phyloP scores from a whole-genome alignment of 768 basidiomycete genomes.

The Artomyces pyxidatus region DNA sequence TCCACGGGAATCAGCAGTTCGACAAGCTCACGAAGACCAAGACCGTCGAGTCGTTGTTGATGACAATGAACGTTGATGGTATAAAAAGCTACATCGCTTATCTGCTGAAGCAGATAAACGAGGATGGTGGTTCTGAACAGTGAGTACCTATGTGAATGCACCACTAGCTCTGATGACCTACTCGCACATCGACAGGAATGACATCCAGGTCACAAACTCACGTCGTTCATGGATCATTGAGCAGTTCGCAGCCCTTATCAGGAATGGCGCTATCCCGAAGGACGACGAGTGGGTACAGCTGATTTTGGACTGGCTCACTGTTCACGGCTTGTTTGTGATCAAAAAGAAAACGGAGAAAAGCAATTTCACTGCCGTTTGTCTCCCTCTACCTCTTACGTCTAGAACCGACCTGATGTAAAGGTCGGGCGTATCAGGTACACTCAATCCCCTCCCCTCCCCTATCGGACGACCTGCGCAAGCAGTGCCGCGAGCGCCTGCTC shows the following conservation, averaged over 20 bases:
- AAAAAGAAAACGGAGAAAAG: conserved; percentile 69
- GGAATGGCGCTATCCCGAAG: conserved; percentile 74
- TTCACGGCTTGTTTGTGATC: conserved; percentile 75
- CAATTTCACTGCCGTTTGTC: conserved; percentile 48
- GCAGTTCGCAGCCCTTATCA: conserved; percentile 71
- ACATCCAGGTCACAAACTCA: conserved; percentile 40
- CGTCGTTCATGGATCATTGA: conserved; percentile 80
- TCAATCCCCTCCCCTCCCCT: conserved; percentile 56
- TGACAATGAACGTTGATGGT: conserved; percentile 63
- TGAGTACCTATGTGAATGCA: conserved; percentile 21
- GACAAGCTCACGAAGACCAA: conserved; percentile 90
- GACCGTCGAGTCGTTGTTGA: conserved; percentile 79
- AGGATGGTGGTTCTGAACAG: conserved; percentile 33
- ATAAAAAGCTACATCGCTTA: conserved; percentile 71
- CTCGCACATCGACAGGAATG: conserved; percentile 26
- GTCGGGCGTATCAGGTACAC: conserved; percentile 56
- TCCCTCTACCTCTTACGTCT: too few relatives aligned
- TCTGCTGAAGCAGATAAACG: conserved; percentile 56
- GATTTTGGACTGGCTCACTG: conserved; percentile 73
- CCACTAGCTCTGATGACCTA: background rate
- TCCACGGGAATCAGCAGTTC: conserved; percentile 80
- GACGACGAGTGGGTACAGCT: conserved; percentile 68
- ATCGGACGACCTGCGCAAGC: conserved; percentile 61
- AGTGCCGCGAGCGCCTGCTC: conserved; percentile 64
- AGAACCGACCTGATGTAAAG: too few relatives aligned